Evolutionary conservation across 345 rosid species (phyloP), one percentile per base, ranked within the genome.

Genomic region (Garcia nutans): DNA sequence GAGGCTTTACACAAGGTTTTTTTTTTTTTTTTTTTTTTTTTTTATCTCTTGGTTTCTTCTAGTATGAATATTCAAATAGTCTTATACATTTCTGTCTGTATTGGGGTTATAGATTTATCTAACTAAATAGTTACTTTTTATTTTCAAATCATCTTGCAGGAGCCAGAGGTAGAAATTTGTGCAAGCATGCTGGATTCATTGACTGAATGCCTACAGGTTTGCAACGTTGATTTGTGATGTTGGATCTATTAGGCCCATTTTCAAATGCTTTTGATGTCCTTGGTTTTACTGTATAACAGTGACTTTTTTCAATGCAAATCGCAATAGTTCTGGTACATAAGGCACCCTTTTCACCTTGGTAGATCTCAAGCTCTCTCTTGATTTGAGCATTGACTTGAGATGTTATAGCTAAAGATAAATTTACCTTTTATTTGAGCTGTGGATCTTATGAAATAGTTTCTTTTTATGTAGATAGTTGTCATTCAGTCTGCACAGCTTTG

Each of bases 191-290:
- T 96, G 90, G 98, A 93, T 75, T 90, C 99, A 37, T 82, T 96
- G 83, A 96, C 91, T 70, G 99, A 96, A 79, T 96, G 99, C 82
- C 31, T 93, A 74, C 99, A 96, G 98, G 99, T 96, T 74, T 58
- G 88, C 74, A 28, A 22, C 58, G 9, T 55, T 54, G 19, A 31
- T 19, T 54, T 22, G 17, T 67, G 61, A 73, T 16, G 15, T n/a
- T 63, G 20, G 0, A 24, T 10, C 57, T 52, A 33, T 44, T 49
- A 44, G 33, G 16, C 24, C 10, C 28, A 60, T 26, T 12, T 1
- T 41, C 7, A 42, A 65, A 65, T 68, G 71, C 13, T 11, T 50
- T 3, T 68, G 3, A 8, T 68, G 33, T 47, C 24, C 33, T 68
- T 33, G 47, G 17, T 47, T 68, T 68, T 17, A 17, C 17, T 68